Base-by-base conservation (phyloP, 345 rosid genomes). In the Jatropha curcas region DNA sequence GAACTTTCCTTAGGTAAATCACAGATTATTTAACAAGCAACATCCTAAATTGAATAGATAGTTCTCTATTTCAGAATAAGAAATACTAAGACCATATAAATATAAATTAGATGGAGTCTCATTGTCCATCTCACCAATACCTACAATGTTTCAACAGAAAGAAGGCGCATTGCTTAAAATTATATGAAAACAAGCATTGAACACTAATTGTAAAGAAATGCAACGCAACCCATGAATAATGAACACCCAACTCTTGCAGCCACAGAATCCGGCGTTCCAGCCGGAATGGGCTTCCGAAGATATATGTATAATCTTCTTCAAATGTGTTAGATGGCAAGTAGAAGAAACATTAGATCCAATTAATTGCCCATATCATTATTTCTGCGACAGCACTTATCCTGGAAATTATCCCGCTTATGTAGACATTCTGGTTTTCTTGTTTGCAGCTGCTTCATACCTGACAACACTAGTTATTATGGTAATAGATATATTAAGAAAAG, bases 311-410 rank as follows among this genome's bases (percentile, higher is more conserved):
- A 74, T 88, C 2, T 90, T 92, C 78, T 84, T 85, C 87, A 90
- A 92, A 74, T 92, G 96, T 83, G 74, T 79, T 12, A 84, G 82
- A 72, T 92, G 98, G 98, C 94, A 90, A 75, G 80, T 84, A 5
- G 98, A 92, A 77, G 91, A 92, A 60, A 92, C 98, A 35, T 66
- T 89, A 70, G 91, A 92, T 86, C 98, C 96, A 51, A 55, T 84
- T 27, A 80, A 78, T 80, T 92, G 96, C 79, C 94, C 91, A 45
- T 90, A 79, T 60, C 98, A 92, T 81, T 92, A 92, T 83, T 92
- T 81, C 78, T 90, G 98, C 59, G 94, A 92, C 71, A 84, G 90
- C 73, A 70, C 30, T 31, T 89, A 88, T 76, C 80, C 90, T 0
- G 94, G 91, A 0, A 64, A 85, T 65, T 89, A 87, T 59, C 88